Base-by-base conservation (phyloP, 768 basidiomycete species). In the Leucogyrophana mollusca region DNA sequence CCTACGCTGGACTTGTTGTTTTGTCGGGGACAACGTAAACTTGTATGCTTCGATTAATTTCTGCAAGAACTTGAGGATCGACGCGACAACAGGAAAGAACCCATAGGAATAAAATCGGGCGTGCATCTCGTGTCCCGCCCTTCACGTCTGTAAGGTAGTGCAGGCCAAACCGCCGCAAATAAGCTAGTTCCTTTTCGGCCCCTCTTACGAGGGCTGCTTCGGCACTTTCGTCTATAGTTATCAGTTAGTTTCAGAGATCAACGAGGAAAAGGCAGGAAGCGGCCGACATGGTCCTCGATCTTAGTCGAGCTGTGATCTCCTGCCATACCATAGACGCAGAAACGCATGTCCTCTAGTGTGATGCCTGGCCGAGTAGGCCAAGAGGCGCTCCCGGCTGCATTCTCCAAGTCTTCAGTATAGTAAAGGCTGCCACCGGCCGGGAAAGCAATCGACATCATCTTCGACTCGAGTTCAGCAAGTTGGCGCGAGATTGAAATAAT, bases 391-490 rank as follows among this genome's bases (percentile, higher is more conserved):
- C 56, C 56, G 9, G 66, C 57, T 18, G 67, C 54, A 50, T 70
- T 72, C 59, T 70, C 62, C 60, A 78, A 47, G 66, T 79, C 77
- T 8, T 71, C 9, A 10, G 67, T 34, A 40, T 65, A 78, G 62
- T 77, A 78, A 0, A 78, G 65, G 64, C 74, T 74, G 65, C 76
- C 73, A 43, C 74, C 73, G 62, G 72, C 75, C 24, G 73, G 76
- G 53, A 77, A 78, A 47, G 66, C 2, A 32, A 69, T 61, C 16
- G 70, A 71, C 76, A 76, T 77, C 65, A 77, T 73, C 3, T 50
- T 41, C 0, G 71, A 66, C 59, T 79, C 76, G 54, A 80, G 64
- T 50, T 77, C 22, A 58, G 54, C 64, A 57, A 79, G 61, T 51
- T 79, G 73, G 40, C 65, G 69, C 49, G 67, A 41, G 62, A 78